These are phyloP conservation scores for Lactarius tabidus DNA, from an alignment of 768 basidiomycete genomes.

Conservation along the genomic window DNA sequence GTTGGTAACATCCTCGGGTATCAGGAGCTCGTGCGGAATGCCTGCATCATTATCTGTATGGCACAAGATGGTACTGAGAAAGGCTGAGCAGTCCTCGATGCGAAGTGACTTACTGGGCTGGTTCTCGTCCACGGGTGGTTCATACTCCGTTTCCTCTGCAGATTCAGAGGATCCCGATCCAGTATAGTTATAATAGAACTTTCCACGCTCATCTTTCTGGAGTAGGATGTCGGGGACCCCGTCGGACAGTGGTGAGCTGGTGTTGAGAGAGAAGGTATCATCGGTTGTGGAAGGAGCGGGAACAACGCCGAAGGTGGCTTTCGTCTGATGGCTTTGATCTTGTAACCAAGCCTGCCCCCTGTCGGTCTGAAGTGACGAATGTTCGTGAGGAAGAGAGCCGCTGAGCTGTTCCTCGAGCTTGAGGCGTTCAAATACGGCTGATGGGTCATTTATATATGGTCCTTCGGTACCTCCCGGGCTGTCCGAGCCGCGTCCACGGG, in stretches of 20 bases:
- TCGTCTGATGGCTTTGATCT: conserved; percentile 11
- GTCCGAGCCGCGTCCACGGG: neutral
- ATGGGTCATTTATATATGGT: neutral
- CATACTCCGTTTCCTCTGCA: conserved; percentile 18
- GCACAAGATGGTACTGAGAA: neutral
- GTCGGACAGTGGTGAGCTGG: conserved; percentile 17
- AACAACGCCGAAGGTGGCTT: neutral
- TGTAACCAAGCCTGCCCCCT: conserved; percentile 16
- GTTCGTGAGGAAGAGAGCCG: conserved; percentile 3
- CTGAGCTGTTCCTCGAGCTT: conserved; percentile 10
- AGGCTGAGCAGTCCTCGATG: neutral
- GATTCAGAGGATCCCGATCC: conserved; percentile 14
- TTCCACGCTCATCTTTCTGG: conserved; percentile 17
- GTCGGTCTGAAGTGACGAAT: conserved; percentile 10
- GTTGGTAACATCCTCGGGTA: conserved; percentile 61
- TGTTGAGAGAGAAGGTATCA: conserved; percentile 24
- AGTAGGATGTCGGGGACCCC: conserved; percentile 8
- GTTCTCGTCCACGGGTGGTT: neutral
- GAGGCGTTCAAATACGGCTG: conserved; percentile 23
- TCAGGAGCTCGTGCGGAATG: conserved; percentile 45
- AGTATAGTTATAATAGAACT: conserved; percentile 11
- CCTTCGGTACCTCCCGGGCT: neutral
- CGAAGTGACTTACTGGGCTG: conserved; percentile 6
- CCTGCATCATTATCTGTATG: conserved; percentile 21
- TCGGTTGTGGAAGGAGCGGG: conserved; percentile 17